Evolutionary conservation across 164 flowering plant species (phyloP).

Genomic region (Buxus sempervirens): DNA sequence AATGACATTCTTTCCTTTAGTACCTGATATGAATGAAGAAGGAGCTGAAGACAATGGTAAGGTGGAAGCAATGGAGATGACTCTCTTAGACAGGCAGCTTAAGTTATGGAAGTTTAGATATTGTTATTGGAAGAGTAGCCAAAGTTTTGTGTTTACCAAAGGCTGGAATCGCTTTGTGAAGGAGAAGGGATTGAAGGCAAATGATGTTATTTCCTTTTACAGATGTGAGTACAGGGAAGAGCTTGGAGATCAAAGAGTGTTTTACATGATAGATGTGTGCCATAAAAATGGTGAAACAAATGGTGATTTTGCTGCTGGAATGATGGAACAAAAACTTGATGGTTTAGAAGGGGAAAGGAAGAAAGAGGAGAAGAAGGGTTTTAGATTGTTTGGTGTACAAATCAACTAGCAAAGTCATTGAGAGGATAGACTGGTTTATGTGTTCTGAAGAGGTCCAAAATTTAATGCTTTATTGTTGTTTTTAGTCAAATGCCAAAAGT

Average conservation of each 20-base stretch:
- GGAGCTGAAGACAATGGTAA: not conserved
- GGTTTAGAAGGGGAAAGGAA: not conserved
- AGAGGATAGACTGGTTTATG: not conserved
- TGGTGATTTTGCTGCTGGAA: too few species aligned
- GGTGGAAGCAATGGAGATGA: not conserved
- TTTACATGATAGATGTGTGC: too few species aligned
- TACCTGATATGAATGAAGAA: not conserved
- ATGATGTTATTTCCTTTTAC: slow-evolving; percentile 2
- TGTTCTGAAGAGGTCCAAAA: not conserved
- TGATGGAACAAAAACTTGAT: too few species aligned
- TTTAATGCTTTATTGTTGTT: not conserved
- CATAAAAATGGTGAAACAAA: too few species aligned
- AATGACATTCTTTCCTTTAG: slow-evolving; percentile 9
- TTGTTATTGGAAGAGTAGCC: slow-evolving; percentile 12
- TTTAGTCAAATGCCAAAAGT: too few species aligned
- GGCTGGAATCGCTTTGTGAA: slow-evolving; percentile 17
- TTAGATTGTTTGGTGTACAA: slow-evolving; percentile 1
- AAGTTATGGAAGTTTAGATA: slow-evolving; percentile 16
- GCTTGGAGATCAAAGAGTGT: not conserved
- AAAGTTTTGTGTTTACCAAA: slow-evolving; percentile 9
- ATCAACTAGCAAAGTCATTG: not conserved
- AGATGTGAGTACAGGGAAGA: not conserved
- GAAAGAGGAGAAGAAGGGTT: not conserved
- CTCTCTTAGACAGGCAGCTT: not conserved
- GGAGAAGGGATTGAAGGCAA: slow-evolving; percentile 2